Evolutionary conservation across 768 basidiomycete species (phyloP), one percentile per base, ranked within the genome.

Genomic region (Trametes sanguinea): DNA sequence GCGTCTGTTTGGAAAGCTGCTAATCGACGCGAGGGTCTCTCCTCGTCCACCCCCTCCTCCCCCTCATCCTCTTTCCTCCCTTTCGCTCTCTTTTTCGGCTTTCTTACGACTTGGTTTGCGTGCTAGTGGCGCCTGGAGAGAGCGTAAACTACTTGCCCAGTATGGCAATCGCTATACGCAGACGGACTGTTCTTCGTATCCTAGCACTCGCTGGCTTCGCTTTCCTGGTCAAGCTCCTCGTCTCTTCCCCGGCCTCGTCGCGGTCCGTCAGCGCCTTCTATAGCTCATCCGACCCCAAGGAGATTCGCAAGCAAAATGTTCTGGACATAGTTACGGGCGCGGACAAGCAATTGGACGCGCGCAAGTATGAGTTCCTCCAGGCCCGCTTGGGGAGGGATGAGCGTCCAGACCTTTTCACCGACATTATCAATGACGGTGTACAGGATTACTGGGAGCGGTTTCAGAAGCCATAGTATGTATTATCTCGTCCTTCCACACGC

Each of bases 401-500:
- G 67, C 79, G 86, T 48, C 82, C 85, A 1, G 96, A 97, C 69
- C 79, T 98, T 54, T 85, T 98, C 66, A 83, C 85, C 51, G 81
- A 83, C 61, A 78, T 92, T 33, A 85, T 98, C 61, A 75, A 80
- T 52, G 85, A 91, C 69, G 96, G 96, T 14, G 83, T 88, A 44
- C 70, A 79, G 50, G 92, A 98, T 74, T 98, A 90, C 71, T 99
- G 96, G 97, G 85, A 88, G 13, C 81, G 93, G 32, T 97, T 92
- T 73, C 94, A 97, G 71, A 80, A 88, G 67, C 95, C 96, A 13
- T 96, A 93, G 92, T 93, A 69, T 72, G 90, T n/a, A n/a, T n/a
- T n/a, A n/a, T n/a, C n/a, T n/a, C n/a, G n/a, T n/a, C n/a, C n/a
- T n/a, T n/a, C n/a, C n/a, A n/a, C n/a, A n/a, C n/a, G n/a, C 37